A percentile compares a stretch with the other conserved stretches of the same genome.
These are phyloP conservation scores for Hymenoscyphus infarciens DNA, from an alignment of 2,329 filamentous ascomycete genomes.

Conservation along the genomic window DNA sequence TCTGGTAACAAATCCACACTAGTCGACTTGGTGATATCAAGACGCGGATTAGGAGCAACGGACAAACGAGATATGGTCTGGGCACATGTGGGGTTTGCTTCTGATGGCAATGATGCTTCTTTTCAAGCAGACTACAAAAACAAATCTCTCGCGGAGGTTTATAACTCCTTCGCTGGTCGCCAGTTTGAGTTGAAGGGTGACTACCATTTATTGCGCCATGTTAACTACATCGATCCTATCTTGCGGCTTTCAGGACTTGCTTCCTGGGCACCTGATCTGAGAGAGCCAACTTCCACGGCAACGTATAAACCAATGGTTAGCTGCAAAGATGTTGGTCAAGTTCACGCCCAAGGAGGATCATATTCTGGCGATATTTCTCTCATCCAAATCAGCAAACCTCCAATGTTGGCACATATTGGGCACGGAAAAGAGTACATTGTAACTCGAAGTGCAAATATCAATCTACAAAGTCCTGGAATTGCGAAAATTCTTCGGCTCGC, in stretches of 20 bases:
- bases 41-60: slow-evolving; percentile 4
- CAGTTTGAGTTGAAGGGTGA: not conserved
- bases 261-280: not conserved
- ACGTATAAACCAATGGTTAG: not conserved
- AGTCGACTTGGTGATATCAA: not conserved
- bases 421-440: not conserved
- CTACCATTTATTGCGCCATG: not conserved
- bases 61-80: slow-evolving; percentile 10
- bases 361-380: not conserved
- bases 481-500: not conserved
- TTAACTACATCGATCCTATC: not conserved
- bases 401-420: not conserved
- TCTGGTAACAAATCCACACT: not conserved
- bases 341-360: not conserved
- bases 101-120: not conserved
- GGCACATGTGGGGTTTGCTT: slow-evolving; percentile 5
- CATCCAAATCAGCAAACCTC: not conserved
- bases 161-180: not conserved
- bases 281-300: not conserved
- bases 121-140: slow-evolving; percentile 8
- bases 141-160: not conserved
- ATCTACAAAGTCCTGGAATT: not conserved
- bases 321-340: not conserved
- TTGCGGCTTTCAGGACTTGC: not conserved
- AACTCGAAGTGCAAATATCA: not conserved